A percentile compares a stretch with the other conserved stretches of the same genome.
Conservation (phyloP, 2,329 filamentous ascomycete genomes). For the Sarocladiaceae sp. region DNA sequence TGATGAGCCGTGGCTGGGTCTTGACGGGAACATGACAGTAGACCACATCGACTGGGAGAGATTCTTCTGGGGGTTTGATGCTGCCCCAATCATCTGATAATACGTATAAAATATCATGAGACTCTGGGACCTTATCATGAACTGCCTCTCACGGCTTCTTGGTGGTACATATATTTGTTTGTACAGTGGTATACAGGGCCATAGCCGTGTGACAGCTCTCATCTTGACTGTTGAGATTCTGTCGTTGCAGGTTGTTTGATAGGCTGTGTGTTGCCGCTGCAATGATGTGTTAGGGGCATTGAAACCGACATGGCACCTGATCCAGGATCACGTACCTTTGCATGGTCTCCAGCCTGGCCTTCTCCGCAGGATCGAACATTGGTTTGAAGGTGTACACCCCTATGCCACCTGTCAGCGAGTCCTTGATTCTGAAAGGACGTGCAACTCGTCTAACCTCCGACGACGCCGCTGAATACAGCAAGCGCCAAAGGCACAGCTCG, state of each 20-base stretch:
- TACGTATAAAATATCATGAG: not conserved
- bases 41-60: slow-evolving; percentile 30
- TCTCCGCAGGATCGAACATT: slow-evolving; percentile 18
- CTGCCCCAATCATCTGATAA: slow-evolving; percentile 23
- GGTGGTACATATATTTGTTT: too few relatives aligned
- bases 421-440: not conserved
- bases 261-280: too few relatives aligned
- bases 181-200: too few relatives aligned
- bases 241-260: not conserved
- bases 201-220: too few relatives aligned
- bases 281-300: not conserved
- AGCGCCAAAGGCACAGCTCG: slow-evolving; percentile 28
- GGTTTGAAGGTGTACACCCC: slow-evolving; percentile 33
- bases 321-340: not conserved
- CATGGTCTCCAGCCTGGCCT: not conserved
- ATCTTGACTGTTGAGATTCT: too few relatives aligned
- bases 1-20: slow-evolving; percentile 20
- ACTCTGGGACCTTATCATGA: not conserved
- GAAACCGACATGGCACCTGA: too few relatives aligned
- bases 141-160: too few relatives aligned
- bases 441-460: slow-evolving; percentile 24
- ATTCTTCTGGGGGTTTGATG: slow-evolving; percentile 26
- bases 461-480: slow-evolving; percentile 29
- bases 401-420: slow-evolving; percentile 14
- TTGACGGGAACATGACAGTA: slow-evolving; percentile 24